phyloP scores from a whole-genome alignment of 768 basidiomycete genomes.

The Strobilomyces echinocephalus region DNA sequence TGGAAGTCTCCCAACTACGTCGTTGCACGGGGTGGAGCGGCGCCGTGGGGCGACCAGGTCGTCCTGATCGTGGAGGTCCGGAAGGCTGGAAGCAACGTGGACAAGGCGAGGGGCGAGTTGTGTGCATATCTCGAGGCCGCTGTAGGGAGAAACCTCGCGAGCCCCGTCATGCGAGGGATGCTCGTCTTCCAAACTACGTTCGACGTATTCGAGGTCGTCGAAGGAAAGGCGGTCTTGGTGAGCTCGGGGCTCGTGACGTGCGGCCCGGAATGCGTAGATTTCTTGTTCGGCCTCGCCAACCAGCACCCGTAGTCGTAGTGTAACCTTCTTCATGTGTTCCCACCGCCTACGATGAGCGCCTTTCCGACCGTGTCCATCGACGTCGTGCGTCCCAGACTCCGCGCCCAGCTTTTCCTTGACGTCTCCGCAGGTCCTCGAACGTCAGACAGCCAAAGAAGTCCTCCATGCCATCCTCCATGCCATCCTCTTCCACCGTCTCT shows the following conservation, averaged over 20 bases:
- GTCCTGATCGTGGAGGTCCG: not conserved
- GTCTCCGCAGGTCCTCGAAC: conserved; percentile 56
- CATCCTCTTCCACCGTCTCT: conserved; percentile 78
- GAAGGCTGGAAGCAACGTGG: not conserved
- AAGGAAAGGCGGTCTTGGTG: too few species aligned
- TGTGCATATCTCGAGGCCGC: not conserved
- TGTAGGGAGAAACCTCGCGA: not conserved
- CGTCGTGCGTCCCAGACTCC: conserved; percentile 16
- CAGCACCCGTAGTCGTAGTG: too few species aligned
- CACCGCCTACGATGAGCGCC: conserved; percentile 20
- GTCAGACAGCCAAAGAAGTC: conserved; percentile 67
- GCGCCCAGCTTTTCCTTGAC: not conserved
- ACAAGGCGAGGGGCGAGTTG: not conserved
- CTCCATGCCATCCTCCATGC: conserved; percentile 74
- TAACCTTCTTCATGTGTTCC: not conserved
- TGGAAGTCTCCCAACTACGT: too few species aligned
- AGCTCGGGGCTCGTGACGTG: too few species aligned
- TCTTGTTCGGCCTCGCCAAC: too few species aligned
- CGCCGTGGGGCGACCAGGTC: not conserved
- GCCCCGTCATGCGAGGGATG: not conserved
- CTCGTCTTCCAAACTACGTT: not conserved
- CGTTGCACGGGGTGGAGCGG: too few species aligned
- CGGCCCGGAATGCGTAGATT: too few species aligned
- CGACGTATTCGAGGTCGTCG: too few species aligned
- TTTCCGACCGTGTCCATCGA: conserved; percentile 30